Percentiles rank a stretch among this genome's conserved stretches.
Evolutionary conservation across 2,329 filamentous ascomycete species (phyloP).

Genomic region (Emmonsia crescens): DNA sequence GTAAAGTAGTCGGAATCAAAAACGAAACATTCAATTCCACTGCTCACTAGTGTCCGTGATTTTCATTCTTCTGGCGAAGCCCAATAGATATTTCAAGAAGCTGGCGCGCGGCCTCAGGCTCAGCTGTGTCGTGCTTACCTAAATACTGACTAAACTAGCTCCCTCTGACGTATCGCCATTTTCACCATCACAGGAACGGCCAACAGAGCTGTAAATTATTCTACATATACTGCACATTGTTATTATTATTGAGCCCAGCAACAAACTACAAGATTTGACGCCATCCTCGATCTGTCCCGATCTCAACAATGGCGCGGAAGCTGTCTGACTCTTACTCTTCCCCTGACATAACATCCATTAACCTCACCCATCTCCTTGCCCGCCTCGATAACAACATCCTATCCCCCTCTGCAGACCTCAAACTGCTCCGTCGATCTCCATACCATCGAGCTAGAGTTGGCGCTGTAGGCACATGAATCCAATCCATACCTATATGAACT

Average conservation of each 20-base stretch:
- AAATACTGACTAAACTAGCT: neutral
- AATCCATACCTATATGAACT: neutral
- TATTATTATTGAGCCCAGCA: neutral
- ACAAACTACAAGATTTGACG: neutral
- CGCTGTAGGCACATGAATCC: constrained; percentile 21
- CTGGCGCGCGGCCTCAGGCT: no score
- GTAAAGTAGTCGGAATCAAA: no score
- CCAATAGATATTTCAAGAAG: no score
- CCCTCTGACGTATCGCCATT: neutral
- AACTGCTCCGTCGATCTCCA: constrained; percentile 28
- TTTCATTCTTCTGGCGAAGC: no score
- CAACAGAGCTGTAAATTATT: no score
- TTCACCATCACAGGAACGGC: neutral
- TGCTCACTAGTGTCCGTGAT: no score
- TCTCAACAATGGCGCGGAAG: constrained; percentile 11
- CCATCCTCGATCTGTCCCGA: neutral
- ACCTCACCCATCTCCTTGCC: constrained; percentile 32
- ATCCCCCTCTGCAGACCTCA: constrained; percentile 27
- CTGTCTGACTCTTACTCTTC: constrained; percentile 12
- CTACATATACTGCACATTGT: no score
- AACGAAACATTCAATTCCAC: no score
- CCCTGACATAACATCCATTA: constrained; percentile 25
- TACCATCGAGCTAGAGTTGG: constrained; percentile 33
- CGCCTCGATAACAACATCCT: constrained; percentile 36
- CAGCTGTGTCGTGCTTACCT: neutral